Evolutionary conservation across 1,284 basidiomycete species (phyloP), one percentile per base, ranked within the genome.

Genomic region (Cryptococcus sp.): DNA sequence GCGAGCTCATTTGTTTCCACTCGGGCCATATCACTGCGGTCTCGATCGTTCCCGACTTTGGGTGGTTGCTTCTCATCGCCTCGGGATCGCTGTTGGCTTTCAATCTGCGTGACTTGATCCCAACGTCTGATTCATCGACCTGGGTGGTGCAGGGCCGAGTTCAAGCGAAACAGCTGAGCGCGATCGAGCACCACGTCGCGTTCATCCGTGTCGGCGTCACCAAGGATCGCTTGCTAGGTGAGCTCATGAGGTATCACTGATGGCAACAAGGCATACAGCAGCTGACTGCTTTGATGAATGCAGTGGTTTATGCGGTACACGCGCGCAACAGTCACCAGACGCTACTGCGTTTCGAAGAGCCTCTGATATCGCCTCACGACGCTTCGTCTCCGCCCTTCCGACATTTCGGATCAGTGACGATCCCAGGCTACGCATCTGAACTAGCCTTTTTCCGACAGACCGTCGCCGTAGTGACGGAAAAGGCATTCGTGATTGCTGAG

Each of bases 361-460:
- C 72, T 6, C 35, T 61, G 2, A 11, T 57, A 5, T 49, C 55
- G 10, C 40, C 57, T 38, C 20, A 22, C 20, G n/a, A 39, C 22
- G 22, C 50, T 39, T 22, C 38, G 15, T 22, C 49, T 13, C 41
- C 42, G 10, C 38, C 64, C 3, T 74, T 71, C 51, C 62, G 72
- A 0, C 54, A 54, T 1, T 74, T 72, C 58, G 65, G 68, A 5
- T 58, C 54, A 3, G 58, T 66, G 23, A 51, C 23, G 16, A 46
- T 74, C 0, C 67, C 69, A 23, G 72, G 72, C 22, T 63, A 63
- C 48, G 71, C 69, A 0, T 69, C 68, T 4, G 69, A 69, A 16
- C 41, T 72, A 15, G 55, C 62, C n/a, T 74, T 74, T 54, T 72
- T 74, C 59, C 58, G 63, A 15, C 67, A 71, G 57, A 74, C 72